A percentile compares a stretch with the other conserved stretches of the same genome.
phyloP scores from a whole-genome alignment of 2,329 filamentous ascomycete species.

The Pyrenochaeta sp. region DNA sequence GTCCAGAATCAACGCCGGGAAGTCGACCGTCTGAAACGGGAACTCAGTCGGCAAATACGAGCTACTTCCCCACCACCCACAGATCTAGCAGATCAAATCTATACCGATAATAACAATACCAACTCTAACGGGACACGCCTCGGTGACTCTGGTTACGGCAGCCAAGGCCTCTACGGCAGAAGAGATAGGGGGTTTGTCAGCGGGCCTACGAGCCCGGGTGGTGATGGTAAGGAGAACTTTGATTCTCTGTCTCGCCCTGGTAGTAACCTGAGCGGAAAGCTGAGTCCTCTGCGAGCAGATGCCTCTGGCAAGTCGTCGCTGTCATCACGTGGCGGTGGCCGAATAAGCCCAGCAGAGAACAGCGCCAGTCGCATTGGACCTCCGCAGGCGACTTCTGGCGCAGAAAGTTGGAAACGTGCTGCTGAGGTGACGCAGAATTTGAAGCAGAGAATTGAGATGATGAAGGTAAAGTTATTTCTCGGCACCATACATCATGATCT shows the following conservation, averaged over 20 bases:
- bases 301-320: slow-evolving; percentile 41
- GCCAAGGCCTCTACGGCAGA: slow-evolving; percentile 52
- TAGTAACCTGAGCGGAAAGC: slow-evolving; percentile 49
- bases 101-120: slow-evolving; percentile 64
- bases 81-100: slow-evolving; percentile 57
- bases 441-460: slow-evolving; percentile 97
- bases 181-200: slow-evolving; percentile 40
- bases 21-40: slow-evolving; percentile 91
- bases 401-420: slow-evolving; percentile 94
- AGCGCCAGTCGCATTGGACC: slow-evolving; percentile 29
- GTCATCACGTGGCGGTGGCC: slow-evolving; percentile 45
- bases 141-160: slow-evolving; percentile 43
- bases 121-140: slow-evolving; percentile 59
- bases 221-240: slow-evolving; percentile 60
- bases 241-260: slow-evolving; percentile 46
- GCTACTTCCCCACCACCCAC: slow-evolving; percentile 64
- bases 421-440: slow-evolving; percentile 97
- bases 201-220: slow-evolving; percentile 43
- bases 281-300: slow-evolving; percentile 50
- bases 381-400: slow-evolving; percentile 46
- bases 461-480: slow-evolving; percentile 71
- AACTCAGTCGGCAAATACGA: slow-evolving; percentile 66
- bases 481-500: neutral
- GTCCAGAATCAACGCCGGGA: slow-evolving; percentile 87
- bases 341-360: slow-evolving; percentile 44